These are phyloP conservation scores for Sporisorium scitamineum DNA, from an alignment of 1,284 basidiomycete species.

Conservation along the genomic window DNA sequence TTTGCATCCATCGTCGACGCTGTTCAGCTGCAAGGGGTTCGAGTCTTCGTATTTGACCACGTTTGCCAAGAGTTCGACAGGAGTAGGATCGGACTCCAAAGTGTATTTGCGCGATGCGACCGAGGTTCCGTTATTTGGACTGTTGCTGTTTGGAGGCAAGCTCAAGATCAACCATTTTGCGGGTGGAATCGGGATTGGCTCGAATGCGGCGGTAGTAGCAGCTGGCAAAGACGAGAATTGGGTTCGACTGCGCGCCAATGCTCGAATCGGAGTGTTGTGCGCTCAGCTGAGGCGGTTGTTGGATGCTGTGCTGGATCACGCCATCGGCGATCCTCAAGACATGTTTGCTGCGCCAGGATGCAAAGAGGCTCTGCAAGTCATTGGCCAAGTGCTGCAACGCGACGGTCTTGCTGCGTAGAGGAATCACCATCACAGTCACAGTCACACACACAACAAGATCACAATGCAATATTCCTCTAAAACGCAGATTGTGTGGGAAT, in stretches of 20 bases:
- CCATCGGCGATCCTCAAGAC: constrained; percentile 33
- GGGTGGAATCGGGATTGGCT: constrained; percentile 75
- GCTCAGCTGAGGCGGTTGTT: constrained; percentile 79
- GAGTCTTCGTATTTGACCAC: constrained; percentile 83
- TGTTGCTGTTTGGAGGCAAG: constrained; percentile 85
- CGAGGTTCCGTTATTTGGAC: constrained; percentile 86
- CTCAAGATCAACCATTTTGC: constrained; percentile 80
- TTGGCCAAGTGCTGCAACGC: constrained; percentile 32
- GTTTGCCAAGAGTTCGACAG: constrained; percentile 83
- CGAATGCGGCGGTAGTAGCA: constrained; percentile 24
- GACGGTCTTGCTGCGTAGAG: constrained; percentile 27
- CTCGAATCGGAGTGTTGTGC: constrained; percentile 87
- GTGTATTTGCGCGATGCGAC: constrained; percentile 88
- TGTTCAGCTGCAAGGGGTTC: constrained; percentile 80
- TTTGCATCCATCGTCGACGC: constrained; percentile 84
- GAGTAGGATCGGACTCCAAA: constrained; percentile 72
- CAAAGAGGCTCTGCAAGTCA: constrained; percentile 34
- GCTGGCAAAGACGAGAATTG: constrained; percentile 67
- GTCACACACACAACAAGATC: not conserved
- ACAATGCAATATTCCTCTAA: not conserved
- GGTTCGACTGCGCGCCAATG: constrained; percentile 82
- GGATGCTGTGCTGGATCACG: constrained; percentile 38
- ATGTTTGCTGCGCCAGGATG: constrained; percentile 41
- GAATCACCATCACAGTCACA: not conserved
- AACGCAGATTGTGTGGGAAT: not conserved